Percentiles rank a stretch among this genome's conserved stretches.
Conservation (phyloP, 495 filamentous ascomycete species). For the Penicillium canariense region DNA sequence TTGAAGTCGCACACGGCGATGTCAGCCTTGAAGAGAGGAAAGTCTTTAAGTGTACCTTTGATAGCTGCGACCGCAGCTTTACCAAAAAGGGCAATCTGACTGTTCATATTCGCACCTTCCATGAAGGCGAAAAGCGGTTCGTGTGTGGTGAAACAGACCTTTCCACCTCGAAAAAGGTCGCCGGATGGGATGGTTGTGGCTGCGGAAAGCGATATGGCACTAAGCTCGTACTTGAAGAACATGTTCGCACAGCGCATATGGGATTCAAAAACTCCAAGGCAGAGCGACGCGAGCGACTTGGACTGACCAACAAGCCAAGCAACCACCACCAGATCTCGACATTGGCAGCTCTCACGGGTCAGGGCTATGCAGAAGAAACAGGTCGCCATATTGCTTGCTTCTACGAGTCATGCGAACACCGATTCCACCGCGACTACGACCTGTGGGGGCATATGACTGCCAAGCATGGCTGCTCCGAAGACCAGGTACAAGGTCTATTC, state of each 20-base stretch:
- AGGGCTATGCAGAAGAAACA: slow-evolving; percentile 52
- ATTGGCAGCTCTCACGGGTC: slow-evolving; percentile 56
- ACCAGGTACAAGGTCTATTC: slow-evolving; percentile 51
- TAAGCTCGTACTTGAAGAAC: slow-evolving; percentile 75
- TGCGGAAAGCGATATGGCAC: slow-evolving; percentile 68
- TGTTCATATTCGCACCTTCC: slow-evolving; percentile 71
- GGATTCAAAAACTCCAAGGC: slow-evolving; percentile 50
- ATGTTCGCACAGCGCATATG: slow-evolving; percentile 74
- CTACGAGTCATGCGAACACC: slow-evolving; percentile 49
- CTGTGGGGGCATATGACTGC: slow-evolving; percentile 62
- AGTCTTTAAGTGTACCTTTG: slow-evolving; percentile 59
- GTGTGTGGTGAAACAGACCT: slow-evolving; percentile 70
- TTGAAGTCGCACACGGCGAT: slow-evolving; percentile 66
- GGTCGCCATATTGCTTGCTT: slow-evolving; percentile 57
- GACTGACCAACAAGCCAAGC: slow-evolving; percentile 23
- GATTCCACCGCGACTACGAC: slow-evolving; percentile 67
- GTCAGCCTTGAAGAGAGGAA: slow-evolving; percentile 60
- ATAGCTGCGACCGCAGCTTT: slow-evolving; percentile 68
- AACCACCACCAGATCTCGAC: slow-evolving; percentile 26
- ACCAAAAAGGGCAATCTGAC: slow-evolving; percentile 76
- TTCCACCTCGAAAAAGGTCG: slow-evolving; percentile 52
- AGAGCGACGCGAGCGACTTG: slow-evolving; percentile 40
- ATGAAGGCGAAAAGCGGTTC: slow-evolving; percentile 64
- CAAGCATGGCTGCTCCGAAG: slow-evolving; percentile 48
- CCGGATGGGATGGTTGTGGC: slow-evolving; percentile 63